Percentiles rank a stretch among this genome's conserved stretches.
These are phyloP conservation scores for Sanghuangporus weigelae DNA, from an alignment of 1,284 basidiomycete species.

Conservation along the genomic window DNA sequence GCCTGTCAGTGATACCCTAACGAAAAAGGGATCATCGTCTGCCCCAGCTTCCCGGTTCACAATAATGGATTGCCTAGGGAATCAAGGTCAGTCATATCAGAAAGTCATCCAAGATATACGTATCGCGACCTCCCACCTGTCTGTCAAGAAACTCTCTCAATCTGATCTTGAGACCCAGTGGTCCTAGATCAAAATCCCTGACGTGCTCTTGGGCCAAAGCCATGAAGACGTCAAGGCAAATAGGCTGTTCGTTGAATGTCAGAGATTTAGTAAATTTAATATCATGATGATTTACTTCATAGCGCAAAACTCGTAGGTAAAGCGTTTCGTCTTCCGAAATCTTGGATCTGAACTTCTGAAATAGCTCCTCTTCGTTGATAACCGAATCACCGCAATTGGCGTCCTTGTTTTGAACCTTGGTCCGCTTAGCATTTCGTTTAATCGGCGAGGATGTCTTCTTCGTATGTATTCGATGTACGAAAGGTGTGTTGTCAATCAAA, in stretches of 20 bases:
- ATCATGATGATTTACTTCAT: constrained; percentile 42
- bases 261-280: background rate
- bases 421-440: constrained; percentile 8
- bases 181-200: constrained; percentile 26
- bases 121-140: constrained; percentile 33
- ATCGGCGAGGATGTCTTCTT: background rate
- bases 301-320: constrained; percentile 52
- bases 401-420: constrained; percentile 19
- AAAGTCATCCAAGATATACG: background rate
- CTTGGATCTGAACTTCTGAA: constrained; percentile 34
- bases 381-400: background rate
- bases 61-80: constrained; percentile 47
- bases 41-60: constrained; percentile 21
- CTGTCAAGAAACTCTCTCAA: constrained; percentile 53
- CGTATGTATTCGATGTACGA: background rate
- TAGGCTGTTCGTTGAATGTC: constrained; percentile 38
- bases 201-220: constrained; percentile 24
- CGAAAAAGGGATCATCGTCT: constrained; percentile 21
- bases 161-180: constrained; percentile 33
- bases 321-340: constrained; percentile 43
- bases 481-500: background rate
- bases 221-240: constrained; percentile 53
- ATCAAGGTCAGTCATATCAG: background rate
- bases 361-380: constrained; percentile 34
- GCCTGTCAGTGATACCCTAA: background rate